Conservation (phyloP, 1,284 basidiomycete genomes). For the Ceratobasidium sp. region DNA sequence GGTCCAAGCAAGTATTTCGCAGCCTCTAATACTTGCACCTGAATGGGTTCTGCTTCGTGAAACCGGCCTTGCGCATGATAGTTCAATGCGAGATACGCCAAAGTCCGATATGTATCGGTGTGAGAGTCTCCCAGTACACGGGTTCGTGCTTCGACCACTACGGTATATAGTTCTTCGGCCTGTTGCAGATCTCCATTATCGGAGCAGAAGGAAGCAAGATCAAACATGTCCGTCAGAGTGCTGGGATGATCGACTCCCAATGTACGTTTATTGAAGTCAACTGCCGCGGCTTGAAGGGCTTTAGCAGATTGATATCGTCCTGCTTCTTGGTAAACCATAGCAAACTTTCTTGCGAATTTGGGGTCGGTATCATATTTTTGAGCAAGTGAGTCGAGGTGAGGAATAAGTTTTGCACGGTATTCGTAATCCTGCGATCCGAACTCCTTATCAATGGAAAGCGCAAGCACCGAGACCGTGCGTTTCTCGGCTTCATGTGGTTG, state of each 20-base stretch:
- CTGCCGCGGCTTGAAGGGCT: neutral
- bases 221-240: neutral
- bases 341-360: neutral
- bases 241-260: neutral
- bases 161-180: conserved; percentile 6
- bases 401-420: conserved; percentile 10
- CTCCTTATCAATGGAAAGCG: conserved; percentile 1
- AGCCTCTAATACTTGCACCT: neutral
- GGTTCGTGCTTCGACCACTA: neutral
- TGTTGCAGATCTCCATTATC: neutral
- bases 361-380: neutral
- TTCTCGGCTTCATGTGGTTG: neutral
- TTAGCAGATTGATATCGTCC: neutral
- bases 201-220: neutral
- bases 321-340: conserved; percentile 6
- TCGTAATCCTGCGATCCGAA: conserved; percentile 1
- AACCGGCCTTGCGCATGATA: conserved; percentile 3
- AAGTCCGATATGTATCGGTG: neutral
- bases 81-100: conserved; percentile 3
- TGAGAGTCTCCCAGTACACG: neutral
- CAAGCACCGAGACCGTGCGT: conserved; percentile 6
- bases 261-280: neutral
- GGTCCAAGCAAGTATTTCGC: neutral
- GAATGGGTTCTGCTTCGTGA: conserved; percentile 12
- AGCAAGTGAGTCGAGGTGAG: conserved; percentile 18